Percentiles rank a stretch among this genome's conserved stretches.
phyloP scores from a whole-genome alignment of 116 monocot species.

The Dioscorea cayenensis region DNA sequence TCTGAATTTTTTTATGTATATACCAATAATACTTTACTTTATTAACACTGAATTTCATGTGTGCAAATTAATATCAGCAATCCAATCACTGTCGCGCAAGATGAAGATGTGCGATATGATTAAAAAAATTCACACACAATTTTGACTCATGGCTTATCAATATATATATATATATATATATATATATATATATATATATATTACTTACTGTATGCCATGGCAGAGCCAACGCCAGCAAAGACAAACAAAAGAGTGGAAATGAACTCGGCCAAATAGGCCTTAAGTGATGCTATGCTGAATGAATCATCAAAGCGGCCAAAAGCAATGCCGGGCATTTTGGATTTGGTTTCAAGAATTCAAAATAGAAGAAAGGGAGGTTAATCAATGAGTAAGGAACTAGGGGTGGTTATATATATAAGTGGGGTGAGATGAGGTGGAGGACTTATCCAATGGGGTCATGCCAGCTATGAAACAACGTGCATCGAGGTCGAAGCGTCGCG shows the following conservation, averaged over 20 bases:
- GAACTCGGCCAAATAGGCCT: conserved; percentile 26
- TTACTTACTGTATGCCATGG: conserved; percentile 17
- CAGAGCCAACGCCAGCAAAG: conserved; percentile 27
- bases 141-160: no score
- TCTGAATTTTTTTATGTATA: no score
- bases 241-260: conserved; percentile 26
- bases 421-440: neutral
- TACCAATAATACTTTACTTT: no score
- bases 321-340: conserved; percentile 13
- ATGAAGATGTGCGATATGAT: no score
- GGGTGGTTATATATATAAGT: neutral
- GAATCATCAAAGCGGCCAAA: conserved; percentile 25
- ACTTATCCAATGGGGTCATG: conserved; percentile 2
- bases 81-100: no score
- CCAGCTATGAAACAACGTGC: neutral
- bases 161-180: no score
- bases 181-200: no score
- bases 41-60: no score
- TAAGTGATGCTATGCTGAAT: conserved; percentile 12
- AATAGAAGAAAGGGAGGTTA: neutral
- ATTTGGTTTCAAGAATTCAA: neutral
- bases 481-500: conserved; percentile 5
- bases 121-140: no score
- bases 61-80: no score
- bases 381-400: neutral